Percentiles rank a stretch among this genome's conserved stretches.
phyloP scores from a whole-genome alignment of 306 rosid genomes.

The Rubus idaeus region DNA sequence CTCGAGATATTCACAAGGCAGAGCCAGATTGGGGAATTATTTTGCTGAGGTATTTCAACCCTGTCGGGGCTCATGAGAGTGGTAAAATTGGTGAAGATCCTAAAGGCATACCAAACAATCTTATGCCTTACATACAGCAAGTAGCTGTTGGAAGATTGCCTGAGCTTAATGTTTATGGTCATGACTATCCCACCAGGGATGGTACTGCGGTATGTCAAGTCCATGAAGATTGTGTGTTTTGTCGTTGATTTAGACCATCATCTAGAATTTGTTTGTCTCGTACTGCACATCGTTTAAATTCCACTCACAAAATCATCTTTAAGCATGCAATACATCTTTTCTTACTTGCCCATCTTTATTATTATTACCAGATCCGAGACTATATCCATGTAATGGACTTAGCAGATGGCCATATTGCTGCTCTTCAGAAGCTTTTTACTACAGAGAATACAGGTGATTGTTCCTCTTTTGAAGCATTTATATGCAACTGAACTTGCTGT shows the following conservation, averaged over 20 bases:
- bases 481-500: not conserved
- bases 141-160: constrained; percentile 92
- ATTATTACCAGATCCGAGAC: constrained; percentile 70
- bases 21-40: constrained; percentile 87
- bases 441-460: constrained; percentile 58
- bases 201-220: constrained; percentile 76
- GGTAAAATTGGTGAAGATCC: constrained; percentile 96
- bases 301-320: not conserved
- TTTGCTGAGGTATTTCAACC: constrained; percentile 87
- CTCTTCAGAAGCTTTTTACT: constrained; percentile 72
- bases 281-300: not conserved
- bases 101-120: constrained; percentile 88
- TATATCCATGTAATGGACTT: constrained; percentile 98
- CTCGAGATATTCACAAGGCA: constrained; percentile 76
- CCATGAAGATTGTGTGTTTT: not conserved
- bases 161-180: constrained; percentile 79
- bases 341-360: not conserved
- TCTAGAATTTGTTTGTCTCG: not conserved
- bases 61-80: constrained; percentile 96
- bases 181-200: constrained; percentile 86
- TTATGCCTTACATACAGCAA: constrained; percentile 96
- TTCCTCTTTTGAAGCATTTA: not conserved
- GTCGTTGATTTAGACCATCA: not conserved
- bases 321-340: not conserved
- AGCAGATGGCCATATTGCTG: constrained; percentile 99